Conservation (phyloP, 2,329 filamentous ascomycete genomes). For the Beauveria sp. region DNA sequence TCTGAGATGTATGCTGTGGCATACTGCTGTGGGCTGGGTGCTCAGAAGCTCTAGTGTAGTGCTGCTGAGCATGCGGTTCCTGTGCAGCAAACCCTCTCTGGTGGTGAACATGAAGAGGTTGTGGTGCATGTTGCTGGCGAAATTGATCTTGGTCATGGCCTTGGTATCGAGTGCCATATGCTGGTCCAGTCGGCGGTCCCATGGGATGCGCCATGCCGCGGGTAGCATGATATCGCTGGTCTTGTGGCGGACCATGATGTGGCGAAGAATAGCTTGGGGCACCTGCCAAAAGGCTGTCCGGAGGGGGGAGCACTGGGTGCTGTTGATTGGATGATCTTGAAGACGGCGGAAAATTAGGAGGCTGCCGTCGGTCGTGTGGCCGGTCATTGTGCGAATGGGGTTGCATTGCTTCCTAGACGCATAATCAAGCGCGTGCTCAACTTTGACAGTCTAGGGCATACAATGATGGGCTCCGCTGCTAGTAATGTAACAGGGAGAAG, state of each 20-base stretch:
- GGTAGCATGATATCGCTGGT: background rate
- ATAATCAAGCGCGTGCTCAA: conserved; percentile 1
- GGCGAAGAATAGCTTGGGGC: conserved; percentile 11
- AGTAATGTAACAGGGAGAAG: background rate
- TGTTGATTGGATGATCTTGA: conserved; percentile 18
- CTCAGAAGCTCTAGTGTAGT: background rate
- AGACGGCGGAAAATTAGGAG: background rate
- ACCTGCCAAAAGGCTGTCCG: conserved; percentile 18
- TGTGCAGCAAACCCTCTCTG: background rate
- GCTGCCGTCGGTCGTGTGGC: conserved; percentile 4
- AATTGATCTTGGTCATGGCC: background rate
- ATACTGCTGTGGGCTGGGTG: background rate
- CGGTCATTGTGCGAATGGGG: conserved; percentile 10
- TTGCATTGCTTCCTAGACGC: conserved; percentile 4
- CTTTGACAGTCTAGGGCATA: background rate
- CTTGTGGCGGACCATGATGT: background rate
- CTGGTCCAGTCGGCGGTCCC: background rate
- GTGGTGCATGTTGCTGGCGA: background rate
- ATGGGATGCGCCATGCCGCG: background rate
- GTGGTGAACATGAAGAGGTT: background rate
- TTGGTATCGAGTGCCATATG: background rate
- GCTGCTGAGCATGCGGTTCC: conserved; percentile 7
- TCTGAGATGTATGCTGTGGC: background rate
- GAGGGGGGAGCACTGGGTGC: conserved; percentile 19
- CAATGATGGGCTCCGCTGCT: background rate